Base-by-base conservation (phyloP, 257 asterid species). In the Solanum pinnatisectum region DNA sequence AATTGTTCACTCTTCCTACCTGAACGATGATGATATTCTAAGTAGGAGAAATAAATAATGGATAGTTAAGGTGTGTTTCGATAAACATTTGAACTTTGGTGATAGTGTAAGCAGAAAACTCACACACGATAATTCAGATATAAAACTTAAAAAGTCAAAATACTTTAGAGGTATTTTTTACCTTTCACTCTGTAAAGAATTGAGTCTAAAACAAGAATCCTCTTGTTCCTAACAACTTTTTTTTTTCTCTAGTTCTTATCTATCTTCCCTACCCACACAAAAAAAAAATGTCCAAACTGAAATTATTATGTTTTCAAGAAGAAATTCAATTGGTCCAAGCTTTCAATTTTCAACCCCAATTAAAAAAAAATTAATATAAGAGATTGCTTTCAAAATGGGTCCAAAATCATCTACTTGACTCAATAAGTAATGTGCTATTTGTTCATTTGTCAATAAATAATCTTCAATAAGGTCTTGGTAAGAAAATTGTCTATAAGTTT, bases 361-460 rank as follows among this genome's bases (percentile, higher is more conserved):
- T 5, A 49, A 49, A 49, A 0, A 5, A 49, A 49, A 15, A 0
- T 77, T 10, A 22, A 56, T 27, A 72, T 25, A 85, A 81, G 33
- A 23, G 44, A 84, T 86, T 42, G 73, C 87, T 88, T 78, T 89
- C 94, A 88, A 44, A 79, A 44, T 88, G 92, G 93, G 89, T 77
- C 92, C 92, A 91, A 92, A 90, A 90, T 37, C 73, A 59, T 89
- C 90, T 52, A 42, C 42, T 30, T 40, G 73, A 90, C 92, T 90
- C 92, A 81, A 90, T 52, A 87, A 86, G 30, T 92, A 49, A 91
- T 89, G 88, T 92, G 90, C 40, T 74, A 86, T 44, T 44, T 85
- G 63, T 40, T 88, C 25, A 88, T 42, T 25, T 56, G 85, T 86
- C 83, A 86, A 83, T 63, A 5, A 60, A 86, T 65, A 8, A 8